Evolutionary conservation across 2,329 filamentous ascomycete species (phyloP).

Genomic region (Stagonosporopsis rhizophila): DNA sequence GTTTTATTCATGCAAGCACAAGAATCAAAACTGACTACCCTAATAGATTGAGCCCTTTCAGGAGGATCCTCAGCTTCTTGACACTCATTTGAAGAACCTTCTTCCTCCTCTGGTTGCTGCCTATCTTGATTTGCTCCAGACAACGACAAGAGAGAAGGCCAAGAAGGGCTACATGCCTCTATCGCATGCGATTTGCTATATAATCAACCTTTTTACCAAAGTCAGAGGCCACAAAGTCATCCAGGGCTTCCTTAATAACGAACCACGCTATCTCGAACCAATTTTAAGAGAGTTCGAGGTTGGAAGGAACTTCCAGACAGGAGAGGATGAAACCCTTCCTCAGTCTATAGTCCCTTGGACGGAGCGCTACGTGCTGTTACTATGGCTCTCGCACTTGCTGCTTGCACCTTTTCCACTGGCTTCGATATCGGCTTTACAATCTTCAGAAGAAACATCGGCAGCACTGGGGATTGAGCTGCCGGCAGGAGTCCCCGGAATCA

Average conservation of each 20-base stretch:
- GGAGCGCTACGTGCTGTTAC: slow-evolving; percentile 82
- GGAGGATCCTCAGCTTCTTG: slow-evolving; percentile 91
- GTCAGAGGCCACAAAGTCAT: slow-evolving; percentile 93
- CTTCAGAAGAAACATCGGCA: slow-evolving; percentile 39
- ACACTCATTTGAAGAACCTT: slow-evolving; percentile 79
- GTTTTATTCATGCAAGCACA: background rate
- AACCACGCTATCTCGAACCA: slow-evolving; percentile 82
- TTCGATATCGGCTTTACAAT: slow-evolving; percentile 72
- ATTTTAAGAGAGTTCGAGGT: slow-evolving; percentile 78
- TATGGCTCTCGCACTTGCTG: slow-evolving; percentile 71
- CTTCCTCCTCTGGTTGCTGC: slow-evolving; percentile 77
- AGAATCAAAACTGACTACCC: slow-evolving; percentile 7
- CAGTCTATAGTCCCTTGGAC: slow-evolving; percentile 67
- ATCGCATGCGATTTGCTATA: slow-evolving; percentile 70
- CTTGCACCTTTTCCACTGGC: slow-evolving; percentile 86
- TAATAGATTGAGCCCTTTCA: slow-evolving; percentile 82
- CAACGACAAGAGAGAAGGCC: slow-evolving; percentile 28
- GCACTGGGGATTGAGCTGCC: slow-evolving; percentile 62
- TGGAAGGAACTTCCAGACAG: slow-evolving; percentile 45
- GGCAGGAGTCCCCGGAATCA: slow-evolving; percentile 69
- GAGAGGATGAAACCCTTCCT: slow-evolving; percentile 23
- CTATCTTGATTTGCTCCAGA: slow-evolving; percentile 71
- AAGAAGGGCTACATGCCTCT: slow-evolving; percentile 39
- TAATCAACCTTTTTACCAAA: slow-evolving; percentile 93
- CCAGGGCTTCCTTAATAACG: slow-evolving; percentile 87